phyloP scores from a whole-genome alignment of 306 rosid species.

The Phaseolus lunatus region DNA sequence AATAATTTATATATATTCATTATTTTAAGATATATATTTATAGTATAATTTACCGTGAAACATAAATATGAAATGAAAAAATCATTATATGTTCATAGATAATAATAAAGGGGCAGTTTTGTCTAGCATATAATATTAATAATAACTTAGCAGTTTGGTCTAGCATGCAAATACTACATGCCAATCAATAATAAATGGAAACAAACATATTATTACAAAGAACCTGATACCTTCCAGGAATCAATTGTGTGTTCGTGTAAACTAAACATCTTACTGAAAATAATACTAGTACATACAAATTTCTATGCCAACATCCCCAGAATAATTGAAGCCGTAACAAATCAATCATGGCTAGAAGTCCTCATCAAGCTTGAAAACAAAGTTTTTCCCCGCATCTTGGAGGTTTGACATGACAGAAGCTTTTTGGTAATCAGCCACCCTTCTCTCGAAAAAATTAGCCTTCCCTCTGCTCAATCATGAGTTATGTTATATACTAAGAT shows the following conservation, averaged over 20 bases:
- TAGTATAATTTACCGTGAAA: too few species aligned
- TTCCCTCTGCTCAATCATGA: slow-evolving; percentile 77
- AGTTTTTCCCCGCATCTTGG: slow-evolving; percentile 74
- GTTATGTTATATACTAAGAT: neutral
- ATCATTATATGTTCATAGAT: too few species aligned
- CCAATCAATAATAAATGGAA: too few species aligned
- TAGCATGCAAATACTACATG: too few species aligned
- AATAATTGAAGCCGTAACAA: slow-evolving; percentile 31
- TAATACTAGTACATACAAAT: slow-evolving; percentile 35
- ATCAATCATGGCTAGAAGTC: slow-evolving; percentile 61
- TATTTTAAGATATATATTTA: too few species aligned
- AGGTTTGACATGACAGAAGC: slow-evolving; percentile 94
- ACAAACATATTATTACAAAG: too few species aligned
- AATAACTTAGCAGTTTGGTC: too few species aligned
- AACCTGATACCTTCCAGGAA: slow-evolving; percentile 18
- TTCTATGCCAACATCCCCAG: slow-evolving; percentile 42
- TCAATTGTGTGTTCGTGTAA: slow-evolving; percentile 23
- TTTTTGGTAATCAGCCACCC: slow-evolving; percentile 94
- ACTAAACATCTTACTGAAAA: slow-evolving; percentile 30
- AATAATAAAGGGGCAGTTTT: too few species aligned
- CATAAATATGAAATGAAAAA: too few species aligned
- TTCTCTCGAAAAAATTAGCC: slow-evolving; percentile 90
- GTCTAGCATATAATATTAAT: too few species aligned
- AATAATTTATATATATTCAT: too few species aligned
- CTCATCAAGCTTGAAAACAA: slow-evolving; percentile 79